Evolutionary conservation across 306 rosid species (phyloP), one percentile per base, ranked within the genome.

Genomic region (Mimosa bimucronata): DNA sequence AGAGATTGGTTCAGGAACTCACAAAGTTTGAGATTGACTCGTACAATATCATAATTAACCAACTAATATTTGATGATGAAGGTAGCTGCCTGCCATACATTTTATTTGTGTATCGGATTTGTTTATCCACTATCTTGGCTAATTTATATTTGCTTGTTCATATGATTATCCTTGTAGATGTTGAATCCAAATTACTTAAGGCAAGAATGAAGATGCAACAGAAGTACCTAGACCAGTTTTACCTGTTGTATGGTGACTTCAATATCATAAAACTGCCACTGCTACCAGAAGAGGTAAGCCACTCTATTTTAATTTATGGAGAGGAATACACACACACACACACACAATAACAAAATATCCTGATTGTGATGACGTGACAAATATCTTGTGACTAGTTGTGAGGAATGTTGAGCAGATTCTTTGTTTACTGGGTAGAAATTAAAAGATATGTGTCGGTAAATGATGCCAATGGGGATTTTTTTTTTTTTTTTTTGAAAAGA

Each of bases 171-270:
- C 46, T 78, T 79, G 38, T 79, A 91, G 95, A 83, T 62, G 77
- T 84, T 5, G 91, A 91, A 70, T 89, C 95, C 70, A 88, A 77
- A 77, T 84, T 91, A 77, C 90, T 91, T 11, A 85, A 87, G 81
- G 91, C 92, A 31, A 91, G 95, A 84, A 91, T 91, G 95, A 89
- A 87, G 38, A 89, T 91, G 95, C 95, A 91, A 81, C 85, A 91
- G 55, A 91, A 89, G 80, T 91, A 89, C 68, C 86, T 91, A 29
- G 88, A 91, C 84, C 95, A 91, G 74, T 91, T 91, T 78, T 89
- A 91, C 85, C 79, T 88, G 91, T 84, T 91, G 84, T 91, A 91
- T 45, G 95, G 89, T 37, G 95, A 91, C 84, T 91, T 91, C 21
- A 79, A 91, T 83, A 89, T 91, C 74, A 91, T 86, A 81, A 89